Conservation (phyloP, 2,329 filamentous ascomycete genomes). For the Ophiostoma australiae region DNA sequence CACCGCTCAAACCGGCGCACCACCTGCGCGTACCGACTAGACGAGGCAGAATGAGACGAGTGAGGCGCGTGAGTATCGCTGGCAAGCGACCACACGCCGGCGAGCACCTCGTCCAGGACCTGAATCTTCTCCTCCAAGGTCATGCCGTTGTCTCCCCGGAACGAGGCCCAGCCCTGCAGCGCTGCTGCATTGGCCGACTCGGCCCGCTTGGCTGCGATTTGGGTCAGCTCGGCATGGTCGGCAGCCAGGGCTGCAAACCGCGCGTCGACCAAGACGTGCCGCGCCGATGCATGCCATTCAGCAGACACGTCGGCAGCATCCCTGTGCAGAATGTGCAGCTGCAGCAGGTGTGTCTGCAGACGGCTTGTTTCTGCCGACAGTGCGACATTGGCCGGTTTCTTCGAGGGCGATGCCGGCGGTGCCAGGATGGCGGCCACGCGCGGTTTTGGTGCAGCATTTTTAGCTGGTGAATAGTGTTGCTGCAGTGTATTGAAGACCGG, state of each 20-base stretch:
- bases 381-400: constrained; percentile 56
- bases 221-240: constrained; percentile 34
- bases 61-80: not conserved
- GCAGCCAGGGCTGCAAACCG: constrained; percentile 42
- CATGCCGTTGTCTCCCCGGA: constrained; percentile 28
- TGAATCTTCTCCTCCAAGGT: constrained; percentile 51
- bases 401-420: constrained; percentile 57
- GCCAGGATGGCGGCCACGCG: constrained; percentile 54
- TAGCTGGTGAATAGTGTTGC: constrained; percentile 63
- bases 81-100: constrained; percentile 51
- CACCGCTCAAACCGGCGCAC: constrained; percentile 57
- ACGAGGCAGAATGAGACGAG: not conserved
- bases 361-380: constrained; percentile 53
- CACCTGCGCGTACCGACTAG: constrained; percentile 47
- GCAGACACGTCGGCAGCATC: constrained; percentile 39
- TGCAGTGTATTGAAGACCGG: constrained; percentile 59
- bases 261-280: constrained; percentile 39
- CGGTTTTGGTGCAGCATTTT: constrained; percentile 56
- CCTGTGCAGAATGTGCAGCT: constrained; percentile 60
- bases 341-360: constrained; percentile 60
- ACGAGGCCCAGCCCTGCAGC: constrained; percentile 47
- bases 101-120: constrained; percentile 52
- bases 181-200: constrained; percentile 50
- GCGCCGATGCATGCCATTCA: constrained; percentile 55
- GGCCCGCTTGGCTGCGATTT: constrained; percentile 40